Evolutionary conservation across 2,329 filamentous ascomycete genomes (phyloP), one percentile per base, ranked within the genome.

Genomic region (Aureobasidium lini): DNA sequence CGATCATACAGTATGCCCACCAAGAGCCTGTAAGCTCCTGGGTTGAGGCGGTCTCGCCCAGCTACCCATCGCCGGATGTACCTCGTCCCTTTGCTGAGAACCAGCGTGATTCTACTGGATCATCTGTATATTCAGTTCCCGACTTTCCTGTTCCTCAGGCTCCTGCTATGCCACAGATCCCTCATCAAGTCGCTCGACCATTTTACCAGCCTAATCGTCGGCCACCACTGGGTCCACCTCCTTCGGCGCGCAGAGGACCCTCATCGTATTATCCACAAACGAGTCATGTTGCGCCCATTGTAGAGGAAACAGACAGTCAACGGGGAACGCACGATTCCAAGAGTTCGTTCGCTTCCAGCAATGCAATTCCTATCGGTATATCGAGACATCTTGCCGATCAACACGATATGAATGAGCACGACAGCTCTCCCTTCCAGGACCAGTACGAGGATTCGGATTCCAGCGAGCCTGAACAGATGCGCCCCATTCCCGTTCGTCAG

Each of bases 191-290:
- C 68, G 69, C 46, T 60, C 43, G 39, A 2, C 61, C 60, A 23
- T 63, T 62, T 31, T 60, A 47, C 16, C 66, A 65, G 23, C 64
- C 61, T 32, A 72, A 73, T 53, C 71, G 73, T 10, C 67, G 70
- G 18, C 74, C 74, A 10, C 75, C 72, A 52, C 67, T 79, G 36
- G 77, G 77, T 4, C 77, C 77, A 23, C 77, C 77, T n/a, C 77
- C 77, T 1, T 78, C 76, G 1, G 71, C 77, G 6, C 70, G 77
- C 31, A 68, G 75, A 69, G 77, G 77, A 5, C 77, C 77, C 8
- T 72, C 74, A 5, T 76, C 75, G 0, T 79, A 79, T 64, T 80
- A 80, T 61, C 75, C 76, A 1, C 75, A 77, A 61, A 68, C 73
- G 57, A 76, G 74, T 0, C 75, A 75, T 29, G 77, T 80, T 29